Evolutionary conservation across 2,329 filamentous ascomycete genomes (phyloP), one percentile per base, ranked within the genome.

Genomic region (Metarhizium humberi): DNA sequence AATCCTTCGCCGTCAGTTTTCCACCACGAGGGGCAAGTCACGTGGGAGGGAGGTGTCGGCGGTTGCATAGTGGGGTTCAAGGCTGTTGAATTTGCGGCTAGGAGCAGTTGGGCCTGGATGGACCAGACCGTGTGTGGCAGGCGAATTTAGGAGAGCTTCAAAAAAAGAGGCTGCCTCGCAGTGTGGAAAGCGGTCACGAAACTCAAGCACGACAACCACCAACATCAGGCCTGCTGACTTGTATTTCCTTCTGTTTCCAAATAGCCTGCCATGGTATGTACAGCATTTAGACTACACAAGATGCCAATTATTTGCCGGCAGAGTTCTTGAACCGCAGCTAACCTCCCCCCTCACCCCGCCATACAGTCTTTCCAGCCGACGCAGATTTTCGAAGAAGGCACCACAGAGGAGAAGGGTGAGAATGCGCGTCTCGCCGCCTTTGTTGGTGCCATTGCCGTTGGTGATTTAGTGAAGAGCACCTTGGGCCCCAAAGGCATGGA

Each of bases 381-480:
- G 60, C 92, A 97, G 76, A 97, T 97, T 79, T 97, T 97, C 75
- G 90, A 91, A 67, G 90, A 96, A 74, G 92, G 95, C 71, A 94
- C 95, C 63, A 94, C 88, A 56, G 90, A 97, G 76, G 92, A 97
- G 78, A 97, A 96, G 78, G 94, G 94, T 67, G 92, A 97, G 78
- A 97, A 97, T 88, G 92, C 94, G 67, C 90, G 92, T 82, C 87
- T 97, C 65, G 88, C 90, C n/a, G 92, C 92, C 61, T 99, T 99
- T 67, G 92, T 99, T 55, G 94, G 94, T 65, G 94, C 94, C 70
- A 99, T 99, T 68, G 94, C 94, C 55, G 94, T 99, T 50, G 94
- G 94, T 54, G 94, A 99, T 67, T 75, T 99, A 63, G 94, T 99
- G 54, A 99, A 99, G 82, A 95, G 90, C 72, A 97, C 94, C 11